Percentiles rank a stretch among this genome's conserved stretches.
Conservation (phyloP, 495 filamentous ascomycete genomes). For the Penicillium paxilli region DNA sequence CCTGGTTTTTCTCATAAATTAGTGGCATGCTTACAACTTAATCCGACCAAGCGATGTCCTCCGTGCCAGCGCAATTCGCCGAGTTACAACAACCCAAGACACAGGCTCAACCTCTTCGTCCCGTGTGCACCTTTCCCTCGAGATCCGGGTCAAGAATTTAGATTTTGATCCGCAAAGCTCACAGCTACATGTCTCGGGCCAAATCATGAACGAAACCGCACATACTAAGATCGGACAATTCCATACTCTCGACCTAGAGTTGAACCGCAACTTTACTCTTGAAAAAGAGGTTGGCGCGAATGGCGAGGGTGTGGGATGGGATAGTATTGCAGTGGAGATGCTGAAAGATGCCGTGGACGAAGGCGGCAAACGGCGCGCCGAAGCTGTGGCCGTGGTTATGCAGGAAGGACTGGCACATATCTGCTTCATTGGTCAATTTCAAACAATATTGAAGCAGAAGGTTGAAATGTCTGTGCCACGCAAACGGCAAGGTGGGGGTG, state of each 20-base stretch:
- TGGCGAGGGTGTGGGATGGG: conserved; percentile 71
- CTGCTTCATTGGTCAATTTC: conserved; percentile 87
- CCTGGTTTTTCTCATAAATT: background rate
- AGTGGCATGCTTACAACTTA: conserved; percentile 98
- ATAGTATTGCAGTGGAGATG: conserved; percentile 78
- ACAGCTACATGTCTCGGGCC: conserved; percentile 81
- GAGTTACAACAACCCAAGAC: conserved; percentile 64
- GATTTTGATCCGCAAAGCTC: conserved; percentile 88
- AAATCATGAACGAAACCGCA: conserved; percentile 79
- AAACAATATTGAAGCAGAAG: conserved; percentile 82
- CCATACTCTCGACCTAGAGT: conserved; percentile 89
- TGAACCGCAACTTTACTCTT: conserved; percentile 83
- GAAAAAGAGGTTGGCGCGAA: conserved; percentile 57
- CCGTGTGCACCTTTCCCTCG: conserved; percentile 75
- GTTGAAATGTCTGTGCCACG: conserved; percentile 81
- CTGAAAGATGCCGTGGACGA: conserved; percentile 77
- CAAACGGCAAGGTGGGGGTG: conserved; percentile 63
- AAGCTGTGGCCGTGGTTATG: conserved; percentile 88
- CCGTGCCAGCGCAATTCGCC: conserved; percentile 79
- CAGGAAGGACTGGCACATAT: conserved; percentile 93
- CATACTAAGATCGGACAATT: conserved; percentile 80
- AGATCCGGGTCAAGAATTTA: conserved; percentile 76
- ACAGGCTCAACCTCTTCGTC: conserved; percentile 75
- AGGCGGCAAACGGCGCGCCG: conserved; percentile 65
- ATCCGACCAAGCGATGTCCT: conserved; percentile 79